A percentile compares a stretch with the other conserved stretches of the same genome.
phyloP scores from a whole-genome alignment of 768 basidiomycete genomes.

The Rhodotorula paludigena region DNA sequence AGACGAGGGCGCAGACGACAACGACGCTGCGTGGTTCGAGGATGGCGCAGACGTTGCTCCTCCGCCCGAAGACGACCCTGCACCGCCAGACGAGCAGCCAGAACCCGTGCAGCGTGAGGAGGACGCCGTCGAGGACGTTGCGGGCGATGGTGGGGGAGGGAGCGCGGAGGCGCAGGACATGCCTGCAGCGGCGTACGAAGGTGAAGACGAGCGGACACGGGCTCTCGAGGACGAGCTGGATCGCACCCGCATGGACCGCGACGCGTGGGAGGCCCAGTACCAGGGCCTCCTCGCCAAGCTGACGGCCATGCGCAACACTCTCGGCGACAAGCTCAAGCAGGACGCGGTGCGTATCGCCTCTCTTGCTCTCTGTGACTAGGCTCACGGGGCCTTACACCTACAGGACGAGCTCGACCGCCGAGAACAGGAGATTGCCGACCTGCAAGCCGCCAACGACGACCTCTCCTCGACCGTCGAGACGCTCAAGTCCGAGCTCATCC shows the following conservation, averaged over 20 bases:
- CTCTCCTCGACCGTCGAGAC: slow-evolving; percentile 66
- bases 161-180: too few species aligned
- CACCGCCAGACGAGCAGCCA: not conserved
- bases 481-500: slow-evolving; percentile 70
- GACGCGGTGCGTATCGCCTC: slow-evolving; percentile 69
- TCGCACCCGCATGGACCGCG: slow-evolving; percentile 75
- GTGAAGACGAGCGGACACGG: slow-evolving; percentile 22
- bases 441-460: slow-evolving; percentile 73
- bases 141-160: not conserved
- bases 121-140: not conserved
- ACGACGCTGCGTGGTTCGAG: not conserved
- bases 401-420: slow-evolving; percentile 98
- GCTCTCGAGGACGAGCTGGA: slow-evolving; percentile 57
- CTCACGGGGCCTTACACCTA: slow-evolving; percentile 63
- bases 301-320: slow-evolving; percentile 83
- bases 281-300: slow-evolving; percentile 77
- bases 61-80: not conserved
- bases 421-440: slow-evolving; percentile 72
- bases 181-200: not conserved
- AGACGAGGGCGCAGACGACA: not conserved
- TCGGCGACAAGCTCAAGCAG: slow-evolving; percentile 90
- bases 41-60: not conserved
- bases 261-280: slow-evolving; percentile 78
- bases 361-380: slow-evolving; percentile 20
- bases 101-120: not conserved